These are phyloP conservation scores for Luffa aegyptiaca DNA, from an alignment of 306 rosid species.

Conservation along the genomic window DNA sequence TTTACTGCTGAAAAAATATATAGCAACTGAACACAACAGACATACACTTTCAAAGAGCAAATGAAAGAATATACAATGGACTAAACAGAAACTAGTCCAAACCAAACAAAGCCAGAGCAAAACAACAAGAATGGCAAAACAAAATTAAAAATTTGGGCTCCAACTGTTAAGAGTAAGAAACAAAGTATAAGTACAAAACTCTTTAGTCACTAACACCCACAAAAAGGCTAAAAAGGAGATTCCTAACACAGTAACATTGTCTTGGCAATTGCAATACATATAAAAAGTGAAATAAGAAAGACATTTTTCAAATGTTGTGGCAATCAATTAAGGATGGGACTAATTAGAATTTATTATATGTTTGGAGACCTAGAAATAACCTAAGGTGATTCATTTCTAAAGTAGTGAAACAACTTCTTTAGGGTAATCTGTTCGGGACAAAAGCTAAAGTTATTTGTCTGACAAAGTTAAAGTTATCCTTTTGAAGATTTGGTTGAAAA, in stretches of 20 bases:
- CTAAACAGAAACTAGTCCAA: background rate
- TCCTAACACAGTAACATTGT: background rate
- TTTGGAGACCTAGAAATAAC: background rate
- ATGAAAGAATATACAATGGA: background rate
- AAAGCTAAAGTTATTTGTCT: background rate
- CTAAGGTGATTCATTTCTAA: background rate
- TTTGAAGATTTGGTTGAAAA: background rate
- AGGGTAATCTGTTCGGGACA: background rate
- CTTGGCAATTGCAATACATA: background rate
- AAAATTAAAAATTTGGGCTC: background rate
- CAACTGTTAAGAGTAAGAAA: background rate
- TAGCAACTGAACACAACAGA: background rate
- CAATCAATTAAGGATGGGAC: background rate
- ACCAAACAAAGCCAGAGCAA: background rate
- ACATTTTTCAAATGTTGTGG: background rate
- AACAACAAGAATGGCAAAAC: background rate
- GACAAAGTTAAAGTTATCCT: background rate
- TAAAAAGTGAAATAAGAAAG: background rate
- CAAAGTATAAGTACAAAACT: background rate
- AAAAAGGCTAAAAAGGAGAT: background rate
- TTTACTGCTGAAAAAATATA: background rate
- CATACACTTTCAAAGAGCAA: background rate
- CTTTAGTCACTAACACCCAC: background rate
- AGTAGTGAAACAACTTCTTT: background rate
- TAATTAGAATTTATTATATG: background rate